phyloP scores from a whole-genome alignment of 2,329 filamentous ascomycete genomes.

The Podosphaera fusca region DNA sequence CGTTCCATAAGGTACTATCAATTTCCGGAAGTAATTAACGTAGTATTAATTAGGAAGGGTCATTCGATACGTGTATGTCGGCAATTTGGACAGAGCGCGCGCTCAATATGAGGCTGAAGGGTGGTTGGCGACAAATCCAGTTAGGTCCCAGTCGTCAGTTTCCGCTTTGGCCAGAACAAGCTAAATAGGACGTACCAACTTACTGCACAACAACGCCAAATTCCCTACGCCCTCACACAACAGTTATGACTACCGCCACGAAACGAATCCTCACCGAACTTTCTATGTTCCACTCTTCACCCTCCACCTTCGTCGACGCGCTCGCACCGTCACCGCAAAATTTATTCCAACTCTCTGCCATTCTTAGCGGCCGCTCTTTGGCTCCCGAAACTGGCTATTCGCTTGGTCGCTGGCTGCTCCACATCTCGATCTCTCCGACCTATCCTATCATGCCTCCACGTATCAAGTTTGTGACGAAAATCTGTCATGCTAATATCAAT shows the following conservation, averaged over 20 bases:
- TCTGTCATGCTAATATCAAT: slow-evolving; percentile 65
- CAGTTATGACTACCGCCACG: slow-evolving; percentile 29
- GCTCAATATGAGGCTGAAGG: too few species aligned
- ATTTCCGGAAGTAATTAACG: too few species aligned
- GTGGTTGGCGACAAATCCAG: too few species aligned
- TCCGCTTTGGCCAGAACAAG: too few species aligned
- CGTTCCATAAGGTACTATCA: too few species aligned
- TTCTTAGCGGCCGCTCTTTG: slow-evolving; percentile 26
- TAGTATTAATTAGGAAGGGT: too few species aligned
- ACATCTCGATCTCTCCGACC: slow-evolving; percentile 47
- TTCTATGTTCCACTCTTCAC: slow-evolving; percentile 44
- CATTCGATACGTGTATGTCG: too few species aligned
- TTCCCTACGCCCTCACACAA: background rate
- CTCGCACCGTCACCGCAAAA: slow-evolving; percentile 65
- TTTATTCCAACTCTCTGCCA: slow-evolving; percentile 64
- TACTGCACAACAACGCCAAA: too few species aligned
- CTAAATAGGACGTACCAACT: too few species aligned
- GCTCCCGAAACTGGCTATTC: slow-evolving; percentile 9
- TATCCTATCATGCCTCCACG: slow-evolving; percentile 63
- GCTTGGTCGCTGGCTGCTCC: slow-evolving; percentile 60
- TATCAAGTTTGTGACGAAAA: slow-evolving; percentile 60
- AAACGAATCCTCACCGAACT: slow-evolving; percentile 61
- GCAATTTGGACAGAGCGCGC: too few species aligned
- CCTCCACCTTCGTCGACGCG: slow-evolving; percentile 21
- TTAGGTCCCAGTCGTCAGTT: too few species aligned